A percentile compares a stretch with the other conserved stretches of the same genome.
These are phyloP conservation scores for Trametes polyzona DNA, from an alignment of 1,284 basidiomycete species.

Conservation along the genomic window DNA sequence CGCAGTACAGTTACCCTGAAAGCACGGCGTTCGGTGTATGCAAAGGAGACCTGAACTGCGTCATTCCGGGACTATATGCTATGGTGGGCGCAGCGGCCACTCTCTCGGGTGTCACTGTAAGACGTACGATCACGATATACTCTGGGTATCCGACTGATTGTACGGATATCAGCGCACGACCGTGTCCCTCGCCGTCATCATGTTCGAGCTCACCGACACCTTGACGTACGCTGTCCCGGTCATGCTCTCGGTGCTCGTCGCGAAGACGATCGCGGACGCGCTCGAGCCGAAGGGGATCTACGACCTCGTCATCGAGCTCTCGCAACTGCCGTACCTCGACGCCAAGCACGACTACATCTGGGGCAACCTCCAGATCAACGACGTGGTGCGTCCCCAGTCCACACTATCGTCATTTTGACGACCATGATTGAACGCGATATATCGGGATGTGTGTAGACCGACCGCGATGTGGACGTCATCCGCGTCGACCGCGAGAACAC, in stretches of 20 bases:
- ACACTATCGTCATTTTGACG: not conserved
- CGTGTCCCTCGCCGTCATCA: slow-evolving; percentile 94
- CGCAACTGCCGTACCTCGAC: slow-evolving; percentile 90
- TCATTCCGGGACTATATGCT: slow-evolving; percentile 87
- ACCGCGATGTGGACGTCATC: slow-evolving; percentile 68
- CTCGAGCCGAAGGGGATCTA: slow-evolving; percentile 95
- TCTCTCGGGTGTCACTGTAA: slow-evolving; percentile 85
- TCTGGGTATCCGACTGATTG: not conserved
- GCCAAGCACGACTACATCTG: slow-evolving; percentile 88
- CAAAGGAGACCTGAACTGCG: slow-evolving; percentile 65
- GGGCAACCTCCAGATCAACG: slow-evolving; percentile 74
- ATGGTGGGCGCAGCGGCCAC: slow-evolving; percentile 93
- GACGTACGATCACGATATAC: not conserved
- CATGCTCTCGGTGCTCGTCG: slow-evolving; percentile 89
- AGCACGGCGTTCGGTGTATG: slow-evolving; percentile 70
- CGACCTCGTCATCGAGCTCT: slow-evolving; percentile 90
- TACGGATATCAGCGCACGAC: slow-evolving; percentile 66
- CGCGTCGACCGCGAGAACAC: slow-evolving; percentile 72
- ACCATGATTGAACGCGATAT: not conserved
- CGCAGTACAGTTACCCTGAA: slow-evolving; percentile 71
- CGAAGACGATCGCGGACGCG: slow-evolving; percentile 92
- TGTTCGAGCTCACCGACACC: slow-evolving; percentile 95
- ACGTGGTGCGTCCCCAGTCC: slow-evolving; percentile 64
- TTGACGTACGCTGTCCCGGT: slow-evolving; percentile 95
- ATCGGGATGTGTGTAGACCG: slow-evolving; percentile 48